phyloP scores from a whole-genome alignment of 495 filamentous ascomycete genomes.

The Parathielavia appendiculata region DNA sequence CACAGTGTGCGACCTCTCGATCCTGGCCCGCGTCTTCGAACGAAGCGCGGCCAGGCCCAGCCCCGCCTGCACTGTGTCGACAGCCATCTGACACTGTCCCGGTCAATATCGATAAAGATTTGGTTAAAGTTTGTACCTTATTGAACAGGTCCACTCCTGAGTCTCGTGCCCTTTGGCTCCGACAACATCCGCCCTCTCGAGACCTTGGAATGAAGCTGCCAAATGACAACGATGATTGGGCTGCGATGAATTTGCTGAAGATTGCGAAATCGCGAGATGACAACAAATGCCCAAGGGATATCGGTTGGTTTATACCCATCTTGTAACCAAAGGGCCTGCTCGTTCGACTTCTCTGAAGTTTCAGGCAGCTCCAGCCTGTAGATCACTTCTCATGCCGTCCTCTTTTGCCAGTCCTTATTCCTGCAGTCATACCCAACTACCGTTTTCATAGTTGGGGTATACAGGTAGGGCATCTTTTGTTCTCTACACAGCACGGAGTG shows the following conservation, averaged over 20 bases:
- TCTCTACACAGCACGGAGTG: too few species aligned
- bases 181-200: not conserved
- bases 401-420: not conserved
- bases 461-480: too few species aligned
- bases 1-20: conserved; percentile 6
- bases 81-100: conserved; percentile 1
- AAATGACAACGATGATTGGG: conserved; percentile 1
- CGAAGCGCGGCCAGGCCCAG: not conserved
- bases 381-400: conserved; percentile 15
- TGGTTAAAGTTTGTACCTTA: not conserved
- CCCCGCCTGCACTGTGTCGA: conserved; percentile 13
- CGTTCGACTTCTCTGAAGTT: not conserved
- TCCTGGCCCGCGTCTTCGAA: conserved; percentile 7
- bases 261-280: not conserved
- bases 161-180: not conserved
- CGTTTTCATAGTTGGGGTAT: too few species aligned
- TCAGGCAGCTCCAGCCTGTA: conserved; percentile 12
- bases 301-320: conserved; percentile 1
- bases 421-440: too few species aligned
- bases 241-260: not conserved
- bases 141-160: not conserved
- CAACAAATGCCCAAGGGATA: not conserved
- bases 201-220: not conserved
- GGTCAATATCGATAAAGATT: conserved; percentile 15
- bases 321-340: too few species aligned